Percentiles rank a stretch among this genome's conserved stretches.
Conservation (phyloP, 2,329 filamentous ascomycete genomes). For the Cryphonectria japonica region DNA sequence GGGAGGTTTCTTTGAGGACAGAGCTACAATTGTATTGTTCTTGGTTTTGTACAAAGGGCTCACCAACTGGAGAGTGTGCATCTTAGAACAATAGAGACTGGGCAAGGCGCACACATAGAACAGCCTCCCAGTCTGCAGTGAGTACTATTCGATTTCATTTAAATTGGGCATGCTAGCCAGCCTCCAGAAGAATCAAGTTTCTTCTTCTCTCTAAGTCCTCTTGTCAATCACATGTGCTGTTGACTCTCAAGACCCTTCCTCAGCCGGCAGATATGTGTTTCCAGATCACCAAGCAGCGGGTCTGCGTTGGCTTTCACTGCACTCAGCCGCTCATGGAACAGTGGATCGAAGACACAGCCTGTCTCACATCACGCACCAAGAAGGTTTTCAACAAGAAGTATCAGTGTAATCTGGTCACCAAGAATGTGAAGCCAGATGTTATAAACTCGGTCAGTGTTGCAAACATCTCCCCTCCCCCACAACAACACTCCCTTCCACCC, state of each 20-base stretch:
- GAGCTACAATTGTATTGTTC: neutral
- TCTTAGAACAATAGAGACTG: neutral
- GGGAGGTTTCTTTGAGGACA: neutral
- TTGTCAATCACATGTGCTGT: neutral
- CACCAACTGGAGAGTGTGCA: neutral
- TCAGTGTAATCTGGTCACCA: constrained; percentile 1
- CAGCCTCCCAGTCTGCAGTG: neutral
- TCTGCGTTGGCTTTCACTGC: neutral
- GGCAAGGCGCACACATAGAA: neutral
- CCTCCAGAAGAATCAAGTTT: neutral
- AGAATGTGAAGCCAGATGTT: neutral
- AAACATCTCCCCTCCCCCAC: too few species aligned
- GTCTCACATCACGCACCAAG: neutral
- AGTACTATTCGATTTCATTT: neutral
- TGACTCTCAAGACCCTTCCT: neutral
- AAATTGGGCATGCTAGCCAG: neutral
- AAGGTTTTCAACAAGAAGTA: neutral
- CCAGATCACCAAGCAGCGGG: constrained; percentile 6
- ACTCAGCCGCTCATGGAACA: neutral
- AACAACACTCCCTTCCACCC: neutral
- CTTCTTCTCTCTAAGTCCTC: neutral
- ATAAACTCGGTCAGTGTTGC: neutral
- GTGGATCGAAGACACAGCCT: neutral
- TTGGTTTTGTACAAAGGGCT: neutral
- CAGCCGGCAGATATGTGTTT: neutral